A percentile compares a stretch with the other conserved stretches of the same genome.
These are phyloP conservation scores for Polytolypa hystricis DNA, from an alignment of 2,329 filamentous ascomycete species.

Conservation along the genomic window DNA sequence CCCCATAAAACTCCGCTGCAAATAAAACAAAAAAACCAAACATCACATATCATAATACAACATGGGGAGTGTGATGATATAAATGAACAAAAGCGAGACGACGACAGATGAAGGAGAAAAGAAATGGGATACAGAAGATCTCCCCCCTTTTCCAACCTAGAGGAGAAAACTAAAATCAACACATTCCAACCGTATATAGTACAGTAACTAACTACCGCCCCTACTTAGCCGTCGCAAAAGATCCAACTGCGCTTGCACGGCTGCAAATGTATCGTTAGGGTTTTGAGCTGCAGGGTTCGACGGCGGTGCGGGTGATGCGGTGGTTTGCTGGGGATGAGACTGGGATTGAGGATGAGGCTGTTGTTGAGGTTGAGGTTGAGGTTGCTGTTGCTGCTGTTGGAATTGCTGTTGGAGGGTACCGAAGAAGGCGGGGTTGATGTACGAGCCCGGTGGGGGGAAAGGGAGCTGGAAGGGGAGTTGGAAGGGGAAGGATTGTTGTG, in stretches of 20 bases:
- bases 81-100: no score
- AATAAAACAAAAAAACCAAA: no score
- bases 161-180: no score
- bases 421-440: slow-evolving; percentile 50
- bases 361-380: slow-evolving; percentile 19
- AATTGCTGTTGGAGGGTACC: slow-evolving; percentile 35
- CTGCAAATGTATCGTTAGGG: slow-evolving; percentile 26
- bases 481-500: slow-evolving; percentile 22
- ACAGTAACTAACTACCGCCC: slow-evolving; percentile 9
- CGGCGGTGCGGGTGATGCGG: slow-evolving; percentile 10
- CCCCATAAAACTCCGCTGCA: no score
- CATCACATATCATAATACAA: no score
- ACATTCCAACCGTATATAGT: no score
- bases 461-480: slow-evolving; percentile 34
- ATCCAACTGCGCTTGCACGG: slow-evolving; percentile 33
- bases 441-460: slow-evolving; percentile 34
- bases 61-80: no score
- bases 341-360: slow-evolving; percentile 19
- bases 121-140: no score
- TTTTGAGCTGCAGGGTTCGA: not conserved
- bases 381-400: slow-evolving; percentile 25
- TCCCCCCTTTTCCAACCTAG: not conserved
- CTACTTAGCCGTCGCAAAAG: slow-evolving; percentile 28
- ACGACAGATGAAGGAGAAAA: no score
- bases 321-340: slow-evolving; percentile 15